Percentiles rank a stretch among this genome's conserved stretches.
phyloP scores from a whole-genome alignment of 2,329 filamentous ascomycete genomes.

The Myriosclerotinia curreyana region DNA sequence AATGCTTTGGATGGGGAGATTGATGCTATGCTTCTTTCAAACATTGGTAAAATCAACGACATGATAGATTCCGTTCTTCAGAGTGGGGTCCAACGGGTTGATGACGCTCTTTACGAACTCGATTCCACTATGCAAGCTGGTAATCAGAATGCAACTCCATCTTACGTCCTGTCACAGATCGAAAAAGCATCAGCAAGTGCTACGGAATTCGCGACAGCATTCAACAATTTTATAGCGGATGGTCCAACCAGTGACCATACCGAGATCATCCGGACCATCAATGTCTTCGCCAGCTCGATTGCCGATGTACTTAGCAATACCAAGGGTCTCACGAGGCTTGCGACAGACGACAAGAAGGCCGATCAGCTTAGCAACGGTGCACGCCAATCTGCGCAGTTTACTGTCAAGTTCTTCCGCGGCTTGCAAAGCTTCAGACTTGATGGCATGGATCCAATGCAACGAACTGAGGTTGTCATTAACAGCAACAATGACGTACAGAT shows the following conservation, averaged over 20 bases:
- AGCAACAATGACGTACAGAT: constrained; percentile 96
- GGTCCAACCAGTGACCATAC: constrained; percentile 86
- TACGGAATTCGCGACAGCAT: constrained; percentile 95
- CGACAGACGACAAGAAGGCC: constrained; percentile 91
- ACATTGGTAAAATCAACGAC: constrained; percentile 90
- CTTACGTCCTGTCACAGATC: constrained; percentile 93
- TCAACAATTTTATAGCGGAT: constrained; percentile 98
- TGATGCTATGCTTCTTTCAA: constrained; percentile 81
- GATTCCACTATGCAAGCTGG: constrained; percentile 98
- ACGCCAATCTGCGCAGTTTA: constrained; percentile 78
- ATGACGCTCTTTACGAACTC: constrained; percentile 94
- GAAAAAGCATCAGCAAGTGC: constrained; percentile 93
- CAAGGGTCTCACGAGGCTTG: constrained; percentile 89
- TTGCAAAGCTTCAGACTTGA: constrained; percentile 92
- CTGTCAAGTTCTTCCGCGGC: constrained; percentile 91
- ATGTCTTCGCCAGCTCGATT: constrained; percentile 83
- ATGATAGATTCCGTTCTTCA: constrained; percentile 97
- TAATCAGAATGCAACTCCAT: constrained; percentile 94
- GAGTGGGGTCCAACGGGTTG: constrained; percentile 86
- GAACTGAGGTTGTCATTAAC: constrained; percentile 96
- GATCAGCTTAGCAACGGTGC: constrained; percentile 81
- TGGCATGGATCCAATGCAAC: constrained; percentile 83
- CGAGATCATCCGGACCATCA: constrained; percentile 90
- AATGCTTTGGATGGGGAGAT: constrained; percentile 84
- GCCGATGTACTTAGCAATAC: constrained; percentile 95